Evolutionary conservation across 352 stramenopile species (phyloP).

Genomic region (Pythium grandisporangium): DNA sequence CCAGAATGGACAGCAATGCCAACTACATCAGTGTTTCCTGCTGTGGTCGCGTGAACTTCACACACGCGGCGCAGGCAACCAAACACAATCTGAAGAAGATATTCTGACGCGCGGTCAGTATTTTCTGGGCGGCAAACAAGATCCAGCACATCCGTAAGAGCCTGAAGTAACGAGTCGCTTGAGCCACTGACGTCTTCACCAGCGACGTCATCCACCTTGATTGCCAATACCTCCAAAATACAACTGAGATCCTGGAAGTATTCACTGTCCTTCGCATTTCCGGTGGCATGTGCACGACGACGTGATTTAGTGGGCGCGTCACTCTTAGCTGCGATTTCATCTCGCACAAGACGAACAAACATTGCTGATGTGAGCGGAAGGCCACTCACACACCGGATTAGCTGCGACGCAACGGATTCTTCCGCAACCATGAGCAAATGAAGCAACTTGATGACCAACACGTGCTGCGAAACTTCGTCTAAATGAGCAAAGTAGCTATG

Average conservation of each 20-base stretch:
- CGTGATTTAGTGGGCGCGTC: conserved; percentile 10
- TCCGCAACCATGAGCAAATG: conserved; percentile 51
- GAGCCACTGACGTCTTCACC: conserved; percentile 22
- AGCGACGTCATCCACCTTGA: conserved; percentile 44
- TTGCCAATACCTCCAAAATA: conserved; percentile 65
- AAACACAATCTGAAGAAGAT: conserved; percentile 77
- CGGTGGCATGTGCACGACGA: neutral
- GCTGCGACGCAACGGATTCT: conserved; percentile 39
- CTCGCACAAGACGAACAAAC: conserved; percentile 40
- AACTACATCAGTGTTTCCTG: no score
- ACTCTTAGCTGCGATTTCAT: conserved; percentile 28
- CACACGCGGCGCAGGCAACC: conserved; percentile 66
- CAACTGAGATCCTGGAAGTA: conserved; percentile 53
- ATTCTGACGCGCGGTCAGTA: conserved; percentile 55
- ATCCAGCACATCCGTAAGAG: conserved; percentile 43
- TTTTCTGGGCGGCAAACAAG: conserved; percentile 46
- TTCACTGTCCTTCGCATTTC: conserved; percentile 9
- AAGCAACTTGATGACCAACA: conserved; percentile 37
- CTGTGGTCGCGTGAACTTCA: conserved; percentile 22
- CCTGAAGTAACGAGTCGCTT: conserved; percentile 27
- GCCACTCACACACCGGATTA: conserved; percentile 39
- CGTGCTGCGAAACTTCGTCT: conserved; percentile 36
- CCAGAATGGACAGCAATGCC: no score
- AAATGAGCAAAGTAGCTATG: conserved; percentile 30
- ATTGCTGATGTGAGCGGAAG: conserved; percentile 42